phyloP scores from a whole-genome alignment of 768 basidiomycete genomes.

The Naganishia onofrii region DNA sequence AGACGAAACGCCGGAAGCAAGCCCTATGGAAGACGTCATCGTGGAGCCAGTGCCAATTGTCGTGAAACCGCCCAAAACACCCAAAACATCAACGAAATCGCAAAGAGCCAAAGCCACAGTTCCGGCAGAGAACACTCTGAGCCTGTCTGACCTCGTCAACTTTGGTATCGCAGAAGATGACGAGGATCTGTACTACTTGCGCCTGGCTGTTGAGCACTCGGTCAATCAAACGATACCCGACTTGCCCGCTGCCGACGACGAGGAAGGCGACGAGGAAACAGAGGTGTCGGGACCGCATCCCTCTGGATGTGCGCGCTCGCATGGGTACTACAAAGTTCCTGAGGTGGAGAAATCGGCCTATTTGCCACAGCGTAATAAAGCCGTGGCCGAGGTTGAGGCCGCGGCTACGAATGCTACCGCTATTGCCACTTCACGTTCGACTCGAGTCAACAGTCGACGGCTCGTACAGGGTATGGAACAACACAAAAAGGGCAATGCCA shows the following conservation, averaged over 20 bases:
- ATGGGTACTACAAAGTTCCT: constrained; percentile 93
- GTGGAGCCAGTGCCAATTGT: not conserved
- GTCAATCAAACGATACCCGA: constrained; percentile 33
- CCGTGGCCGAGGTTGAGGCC: constrained; percentile 49
- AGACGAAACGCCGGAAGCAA: constrained; percentile 37
- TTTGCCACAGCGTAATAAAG: constrained; percentile 68
- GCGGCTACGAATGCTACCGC: constrained; percentile 59
- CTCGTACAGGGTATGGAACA: constrained; percentile 91
- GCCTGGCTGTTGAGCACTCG: constrained; percentile 47
- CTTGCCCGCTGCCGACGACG: constrained; percentile 29
- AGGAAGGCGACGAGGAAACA: constrained; percentile 12
- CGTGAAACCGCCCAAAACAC: not conserved
- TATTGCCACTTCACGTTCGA: constrained; percentile 60
- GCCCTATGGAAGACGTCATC: constrained; percentile 27
- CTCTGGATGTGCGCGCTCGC: constrained; percentile 84
- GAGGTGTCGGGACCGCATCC: constrained; percentile 55
- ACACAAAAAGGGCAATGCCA: constrained; percentile 61
- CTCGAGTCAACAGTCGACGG: constrained; percentile 85
- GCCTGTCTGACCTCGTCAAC: constrained; percentile 52
- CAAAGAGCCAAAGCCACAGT: not conserved
- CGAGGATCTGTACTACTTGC: constrained; percentile 75
- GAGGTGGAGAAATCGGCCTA: constrained; percentile 87
- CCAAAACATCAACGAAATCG: not conserved
- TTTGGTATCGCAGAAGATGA: constrained; percentile 74
- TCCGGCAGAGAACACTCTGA: constrained; percentile 10